Percentiles rank a stretch among this genome's conserved stretches.
These are phyloP conservation scores for Colletotrichum incanum DNA, from an alignment of 2,329 filamentous ascomycete species.

Conservation along the genomic window DNA sequence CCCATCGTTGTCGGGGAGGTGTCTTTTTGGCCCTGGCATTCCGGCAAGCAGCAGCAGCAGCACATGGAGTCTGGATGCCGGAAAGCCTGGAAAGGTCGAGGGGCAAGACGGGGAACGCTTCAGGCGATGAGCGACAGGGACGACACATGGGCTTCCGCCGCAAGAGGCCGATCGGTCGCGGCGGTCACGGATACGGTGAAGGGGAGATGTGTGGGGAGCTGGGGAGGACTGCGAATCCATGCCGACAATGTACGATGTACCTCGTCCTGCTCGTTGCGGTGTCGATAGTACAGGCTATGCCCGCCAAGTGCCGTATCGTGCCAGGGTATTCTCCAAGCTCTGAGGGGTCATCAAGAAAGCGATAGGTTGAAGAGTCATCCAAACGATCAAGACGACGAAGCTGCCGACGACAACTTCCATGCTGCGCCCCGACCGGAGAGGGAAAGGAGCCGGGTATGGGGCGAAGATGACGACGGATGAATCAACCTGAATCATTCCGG, in stretches of 20 bases:
- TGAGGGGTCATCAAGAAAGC: neutral
- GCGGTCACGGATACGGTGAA: slow-evolving; percentile 40
- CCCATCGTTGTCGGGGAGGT: slow-evolving; percentile 37
- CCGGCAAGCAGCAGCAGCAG: neutral
- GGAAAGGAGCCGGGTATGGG: slow-evolving; percentile 9
- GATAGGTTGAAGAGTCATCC: slow-evolving; percentile 4
- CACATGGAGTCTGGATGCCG: neutral
- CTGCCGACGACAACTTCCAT: slow-evolving; percentile 27
- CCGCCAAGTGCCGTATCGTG: slow-evolving; percentile 12
- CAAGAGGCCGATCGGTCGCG: slow-evolving; percentile 25
- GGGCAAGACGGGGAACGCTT: slow-evolving; percentile 19
- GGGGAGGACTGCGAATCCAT: neutral
- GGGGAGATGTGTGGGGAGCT: neutral
- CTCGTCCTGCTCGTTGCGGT: slow-evolving; percentile 7
- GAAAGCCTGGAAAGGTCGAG: slow-evolving; percentile 13
- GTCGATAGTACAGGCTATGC: slow-evolving; percentile 20
- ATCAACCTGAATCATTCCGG: slow-evolving; percentile 31
- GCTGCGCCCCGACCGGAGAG: slow-evolving; percentile 22
- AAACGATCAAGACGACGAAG: slow-evolving; percentile 19
- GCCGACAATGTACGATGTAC: slow-evolving; percentile 2
- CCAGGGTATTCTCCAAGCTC: slow-evolving; percentile 17
- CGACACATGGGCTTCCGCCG: slow-evolving; percentile 36
- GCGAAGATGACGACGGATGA: slow-evolving; percentile 26
- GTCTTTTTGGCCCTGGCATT: neutral
- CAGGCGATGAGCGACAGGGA: slow-evolving; percentile 42